Conservation (phyloP, 768 basidiomycete genomes). For the Rhizopogon rudus region DNA sequence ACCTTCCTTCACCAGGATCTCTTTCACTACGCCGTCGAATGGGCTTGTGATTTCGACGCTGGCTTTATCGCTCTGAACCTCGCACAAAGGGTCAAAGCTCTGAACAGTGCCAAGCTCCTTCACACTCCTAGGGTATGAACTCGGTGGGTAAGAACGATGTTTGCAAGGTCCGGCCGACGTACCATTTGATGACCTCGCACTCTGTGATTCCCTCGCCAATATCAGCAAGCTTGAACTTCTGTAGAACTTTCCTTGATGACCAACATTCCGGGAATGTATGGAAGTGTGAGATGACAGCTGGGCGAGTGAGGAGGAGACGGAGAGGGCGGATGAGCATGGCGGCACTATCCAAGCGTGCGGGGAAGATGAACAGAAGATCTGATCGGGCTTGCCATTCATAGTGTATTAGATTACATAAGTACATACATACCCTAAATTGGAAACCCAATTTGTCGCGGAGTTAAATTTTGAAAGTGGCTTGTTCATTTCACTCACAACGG, state of each 20-base stretch:
- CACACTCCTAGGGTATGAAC: slow-evolving; percentile 48
- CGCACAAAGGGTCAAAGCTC: slow-evolving; percentile 71
- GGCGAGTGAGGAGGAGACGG: slow-evolving; percentile 20
- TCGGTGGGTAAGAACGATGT: not conserved
- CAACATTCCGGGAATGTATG: slow-evolving; percentile 29
- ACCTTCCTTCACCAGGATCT: slow-evolving; percentile 74
- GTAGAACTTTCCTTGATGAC: slow-evolving; percentile 32
- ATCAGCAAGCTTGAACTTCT: slow-evolving; percentile 75
- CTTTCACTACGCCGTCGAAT: slow-evolving; percentile 69
- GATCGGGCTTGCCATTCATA: not conserved
- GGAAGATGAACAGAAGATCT: slow-evolving; percentile 3
- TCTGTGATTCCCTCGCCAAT: slow-evolving; percentile 92
- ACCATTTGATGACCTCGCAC: slow-evolving; percentile 88
- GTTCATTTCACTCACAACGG: no score
- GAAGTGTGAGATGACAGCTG: slow-evolving; percentile 28
- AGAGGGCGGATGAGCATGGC: slow-evolving; percentile 9
- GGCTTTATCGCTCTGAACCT: slow-evolving; percentile 89
- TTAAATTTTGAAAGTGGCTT: not conserved
- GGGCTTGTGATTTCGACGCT: slow-evolving; percentile 90
- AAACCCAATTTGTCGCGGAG: no score
- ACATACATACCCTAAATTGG: no score
- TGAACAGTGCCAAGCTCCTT: slow-evolving; percentile 45
- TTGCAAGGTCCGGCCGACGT: slow-evolving; percentile 30
- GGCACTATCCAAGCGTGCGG: not conserved
- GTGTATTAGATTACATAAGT: not conserved